These are phyloP conservation scores for Neopestalotiopsis sp. DNA, from an alignment of 2,329 filamentous ascomycete species.

Conservation along the genomic window DNA sequence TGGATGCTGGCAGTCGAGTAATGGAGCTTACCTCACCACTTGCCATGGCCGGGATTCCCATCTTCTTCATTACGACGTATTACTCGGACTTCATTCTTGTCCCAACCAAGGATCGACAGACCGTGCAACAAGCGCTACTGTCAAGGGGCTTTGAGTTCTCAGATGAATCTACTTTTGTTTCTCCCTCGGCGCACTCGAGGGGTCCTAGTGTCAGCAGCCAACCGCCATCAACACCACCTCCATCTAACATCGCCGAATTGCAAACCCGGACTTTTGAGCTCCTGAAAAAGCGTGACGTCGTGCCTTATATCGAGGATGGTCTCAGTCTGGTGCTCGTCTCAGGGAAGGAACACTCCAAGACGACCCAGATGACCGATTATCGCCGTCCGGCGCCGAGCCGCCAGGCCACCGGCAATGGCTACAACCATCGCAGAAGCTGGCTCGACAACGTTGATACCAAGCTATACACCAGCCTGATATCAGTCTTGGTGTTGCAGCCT, in stretches of 20 bases:
- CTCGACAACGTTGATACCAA: slow-evolving; percentile 66
- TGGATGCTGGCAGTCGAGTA: slow-evolving; percentile 90
- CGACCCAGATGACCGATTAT: slow-evolving; percentile 43
- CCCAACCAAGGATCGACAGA: slow-evolving; percentile 73
- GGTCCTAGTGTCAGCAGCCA: slow-evolving; percentile 39
- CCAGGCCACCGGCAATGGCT: slow-evolving; percentile 36
- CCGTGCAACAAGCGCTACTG: slow-evolving; percentile 78
- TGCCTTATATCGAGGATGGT: slow-evolving; percentile 70
- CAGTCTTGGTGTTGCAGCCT: slow-evolving; percentile 65
- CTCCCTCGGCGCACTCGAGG: slow-evolving; percentile 50
- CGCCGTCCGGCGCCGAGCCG: slow-evolving; percentile 39
- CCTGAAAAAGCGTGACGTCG: slow-evolving; percentile 78
- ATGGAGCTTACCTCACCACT: slow-evolving; percentile 90
- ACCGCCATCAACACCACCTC: slow-evolving; percentile 74
- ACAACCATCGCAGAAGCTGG: slow-evolving; percentile 47
- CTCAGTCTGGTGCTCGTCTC: slow-evolving; percentile 84
- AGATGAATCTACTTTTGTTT: slow-evolving; percentile 71
- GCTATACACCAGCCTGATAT: slow-evolving; percentile 66
- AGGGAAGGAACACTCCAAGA: slow-evolving; percentile 54
- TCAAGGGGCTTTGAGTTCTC: slow-evolving; percentile 85
- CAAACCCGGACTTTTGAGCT: slow-evolving; percentile 82
- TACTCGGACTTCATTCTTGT: slow-evolving; percentile 97
- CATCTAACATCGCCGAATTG: slow-evolving; percentile 77
- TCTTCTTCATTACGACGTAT: slow-evolving; percentile 99
- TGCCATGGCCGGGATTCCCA: slow-evolving; percentile 89